Conservation (phyloP, 2,329 filamentous ascomycete species). For the Nigrospora osmanthi region DNA sequence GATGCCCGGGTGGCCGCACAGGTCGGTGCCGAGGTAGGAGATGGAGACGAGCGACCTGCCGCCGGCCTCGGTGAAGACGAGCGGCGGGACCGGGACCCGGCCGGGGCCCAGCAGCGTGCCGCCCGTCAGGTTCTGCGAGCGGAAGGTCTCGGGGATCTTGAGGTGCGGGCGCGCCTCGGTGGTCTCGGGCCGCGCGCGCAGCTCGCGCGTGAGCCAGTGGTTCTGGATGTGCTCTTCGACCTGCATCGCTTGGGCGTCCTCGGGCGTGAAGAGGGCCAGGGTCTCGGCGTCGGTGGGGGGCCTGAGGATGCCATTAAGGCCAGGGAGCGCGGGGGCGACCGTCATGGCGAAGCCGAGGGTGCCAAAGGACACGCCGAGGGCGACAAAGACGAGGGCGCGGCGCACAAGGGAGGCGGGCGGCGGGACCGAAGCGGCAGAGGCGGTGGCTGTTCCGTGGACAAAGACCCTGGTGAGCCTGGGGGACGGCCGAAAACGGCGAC, state of each 20-base stretch:
- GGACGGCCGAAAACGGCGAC: constrained; percentile 3
- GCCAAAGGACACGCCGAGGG: constrained; percentile 38
- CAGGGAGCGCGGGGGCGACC: constrained; percentile 40
- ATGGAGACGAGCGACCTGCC: constrained; percentile 66
- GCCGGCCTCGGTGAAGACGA: constrained; percentile 64
- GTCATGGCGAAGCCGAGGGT: constrained; percentile 49
- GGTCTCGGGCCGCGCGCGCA: constrained; percentile 61
- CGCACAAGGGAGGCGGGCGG: constrained; percentile 27
- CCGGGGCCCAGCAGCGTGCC: constrained; percentile 69
- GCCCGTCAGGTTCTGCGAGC: constrained; percentile 70
- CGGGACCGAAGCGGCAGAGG: too few relatives aligned
- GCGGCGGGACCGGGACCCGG: constrained; percentile 73
- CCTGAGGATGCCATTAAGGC: constrained; percentile 38
- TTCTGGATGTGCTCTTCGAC: constrained; percentile 68
- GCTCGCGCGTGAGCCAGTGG: constrained; percentile 63
- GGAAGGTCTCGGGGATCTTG: constrained; percentile 67
- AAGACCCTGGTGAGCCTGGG: too few relatives aligned
- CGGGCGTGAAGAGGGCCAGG: constrained; percentile 54
- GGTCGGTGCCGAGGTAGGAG: constrained; percentile 66
- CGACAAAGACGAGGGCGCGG: constrained; percentile 36
- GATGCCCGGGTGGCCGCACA: constrained; percentile 87
- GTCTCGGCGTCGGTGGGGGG: constrained; percentile 64
- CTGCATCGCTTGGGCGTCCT: constrained; percentile 43
- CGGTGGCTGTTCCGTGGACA: too few relatives aligned
- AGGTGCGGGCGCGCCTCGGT: constrained; percentile 77